Conservation (phyloP, 352 stramenopile species). For the Phytophthora tentaculata region DNA sequence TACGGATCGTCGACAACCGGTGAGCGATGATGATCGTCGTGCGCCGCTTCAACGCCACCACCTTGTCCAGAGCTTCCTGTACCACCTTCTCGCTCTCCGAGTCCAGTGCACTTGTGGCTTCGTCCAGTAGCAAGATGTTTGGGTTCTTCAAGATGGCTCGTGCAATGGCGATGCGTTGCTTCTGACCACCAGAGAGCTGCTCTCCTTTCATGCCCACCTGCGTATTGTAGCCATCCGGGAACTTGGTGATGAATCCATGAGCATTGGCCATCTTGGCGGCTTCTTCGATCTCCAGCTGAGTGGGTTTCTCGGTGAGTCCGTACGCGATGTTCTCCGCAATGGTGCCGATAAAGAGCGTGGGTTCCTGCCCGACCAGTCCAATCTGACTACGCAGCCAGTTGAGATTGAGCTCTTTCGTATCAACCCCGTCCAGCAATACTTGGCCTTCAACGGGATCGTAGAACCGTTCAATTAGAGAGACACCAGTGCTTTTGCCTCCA, state of each 20-base stretch:
- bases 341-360: neutral
- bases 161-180: slow-evolving; percentile 7
- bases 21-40: slow-evolving; percentile 10
- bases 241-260: neutral
- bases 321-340: slow-evolving; percentile 3
- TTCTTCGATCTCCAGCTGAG: neutral
- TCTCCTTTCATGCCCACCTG: slow-evolving; percentile 1
- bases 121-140: neutral
- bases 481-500: neutral
- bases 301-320: neutral
- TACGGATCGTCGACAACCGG: slow-evolving; percentile 3
- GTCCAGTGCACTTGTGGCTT: slow-evolving; percentile 8
- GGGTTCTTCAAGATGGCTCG: slow-evolving; percentile 3
- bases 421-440: neutral
- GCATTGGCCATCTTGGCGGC: slow-evolving; percentile 3
- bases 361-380: slow-evolving; percentile 1
- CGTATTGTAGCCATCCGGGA: neutral
- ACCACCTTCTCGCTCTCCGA: slow-evolving; percentile 6
- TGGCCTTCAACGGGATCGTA: neutral
- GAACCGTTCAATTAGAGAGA: slow-evolving; percentile 1
- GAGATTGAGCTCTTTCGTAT: neutral
- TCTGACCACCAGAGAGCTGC: slow-evolving; percentile 6
- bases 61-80: neutral
- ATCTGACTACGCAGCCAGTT: slow-evolving; percentile 3
- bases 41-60: neutral